phyloP scores from a whole-genome alignment of 495 filamentous ascomycete species.

The Neurospora sp. region DNA sequence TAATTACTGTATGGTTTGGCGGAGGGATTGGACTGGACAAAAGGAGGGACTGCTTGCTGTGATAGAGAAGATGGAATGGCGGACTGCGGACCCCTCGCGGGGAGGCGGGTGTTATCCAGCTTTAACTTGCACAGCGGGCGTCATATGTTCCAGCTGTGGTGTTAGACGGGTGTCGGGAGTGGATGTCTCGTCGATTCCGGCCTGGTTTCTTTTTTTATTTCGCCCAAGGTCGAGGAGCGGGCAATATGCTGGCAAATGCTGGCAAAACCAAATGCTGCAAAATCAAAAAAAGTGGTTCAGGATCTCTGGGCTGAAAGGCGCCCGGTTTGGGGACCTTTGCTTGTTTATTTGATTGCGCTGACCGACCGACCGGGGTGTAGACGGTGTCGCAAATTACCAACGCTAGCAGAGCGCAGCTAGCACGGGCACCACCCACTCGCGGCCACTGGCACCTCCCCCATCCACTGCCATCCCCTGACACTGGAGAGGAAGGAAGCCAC shows the following conservation, averaged over 20 bases:
- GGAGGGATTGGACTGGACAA: not conserved
- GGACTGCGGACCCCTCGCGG: not conserved
- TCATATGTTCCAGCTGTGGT: constrained; percentile 17
- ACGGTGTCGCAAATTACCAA: constrained; percentile 28
- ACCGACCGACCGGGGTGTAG: constrained; percentile 3
- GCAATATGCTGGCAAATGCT: not conserved
- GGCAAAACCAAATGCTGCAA: not conserved
- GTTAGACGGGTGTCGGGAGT: not conserved
- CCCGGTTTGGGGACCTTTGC: constrained; percentile 9
- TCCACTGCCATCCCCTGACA: constrained; percentile 16
- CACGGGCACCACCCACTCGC: not conserved
- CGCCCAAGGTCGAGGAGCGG: not conserved
- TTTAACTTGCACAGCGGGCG: constrained; percentile 11
- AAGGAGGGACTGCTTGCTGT: not conserved
- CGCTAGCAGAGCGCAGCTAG: constrained; percentile 4
- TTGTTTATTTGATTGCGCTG: constrained; percentile 32
- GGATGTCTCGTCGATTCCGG: not conserved
- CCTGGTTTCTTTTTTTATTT: not conserved
- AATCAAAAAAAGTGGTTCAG: not conserved
- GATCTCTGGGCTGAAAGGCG: constrained; percentile 8
- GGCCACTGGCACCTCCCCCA: not conserved
- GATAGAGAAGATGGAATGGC: not conserved
- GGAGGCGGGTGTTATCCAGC: constrained; percentile 4
- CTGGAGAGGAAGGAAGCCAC: not conserved
- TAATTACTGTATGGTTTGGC: not conserved